Evolutionary conservation across 108 stramenopile species (phyloP).

Genomic region (Poteriospumella lacustris): DNA sequence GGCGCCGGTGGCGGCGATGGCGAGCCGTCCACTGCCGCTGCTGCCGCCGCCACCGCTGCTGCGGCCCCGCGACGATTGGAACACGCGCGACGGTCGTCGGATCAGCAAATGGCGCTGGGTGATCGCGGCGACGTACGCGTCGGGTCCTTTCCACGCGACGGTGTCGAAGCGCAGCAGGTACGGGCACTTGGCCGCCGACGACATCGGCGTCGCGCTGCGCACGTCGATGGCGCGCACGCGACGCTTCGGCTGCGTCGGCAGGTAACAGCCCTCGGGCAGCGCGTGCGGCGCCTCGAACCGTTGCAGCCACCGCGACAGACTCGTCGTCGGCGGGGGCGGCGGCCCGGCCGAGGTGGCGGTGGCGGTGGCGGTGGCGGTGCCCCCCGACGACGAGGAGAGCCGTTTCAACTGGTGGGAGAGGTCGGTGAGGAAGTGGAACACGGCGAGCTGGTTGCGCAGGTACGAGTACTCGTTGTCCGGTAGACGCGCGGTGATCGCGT

Average conservation of each 20-base stretch:
- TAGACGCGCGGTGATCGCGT: background rate
- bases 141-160: conserved; percentile 12
- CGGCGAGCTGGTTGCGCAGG: background rate
- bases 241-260: no score
- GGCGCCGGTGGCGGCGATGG: no score
- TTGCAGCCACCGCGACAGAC: background rate
- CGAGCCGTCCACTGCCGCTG: no score
- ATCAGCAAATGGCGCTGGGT: no score
- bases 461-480: background rate
- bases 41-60: no score
- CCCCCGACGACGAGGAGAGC: background rate
- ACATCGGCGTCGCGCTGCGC: background rate
- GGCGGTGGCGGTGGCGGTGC: background rate
- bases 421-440: background rate
- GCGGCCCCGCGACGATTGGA: no score
- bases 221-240: background rate
- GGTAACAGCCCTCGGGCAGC: no score
- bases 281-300: no score
- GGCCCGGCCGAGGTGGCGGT: background rate
- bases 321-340: background rate
- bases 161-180: background rate
- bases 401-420: background rate
- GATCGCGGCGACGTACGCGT: background rate
- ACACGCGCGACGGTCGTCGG: no score
- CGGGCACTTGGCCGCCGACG: conserved; percentile 15